Evolutionary conservation across 75 land plant genomes (phyloP).

Genomic region (Isoetes taiwanensis): DNA sequence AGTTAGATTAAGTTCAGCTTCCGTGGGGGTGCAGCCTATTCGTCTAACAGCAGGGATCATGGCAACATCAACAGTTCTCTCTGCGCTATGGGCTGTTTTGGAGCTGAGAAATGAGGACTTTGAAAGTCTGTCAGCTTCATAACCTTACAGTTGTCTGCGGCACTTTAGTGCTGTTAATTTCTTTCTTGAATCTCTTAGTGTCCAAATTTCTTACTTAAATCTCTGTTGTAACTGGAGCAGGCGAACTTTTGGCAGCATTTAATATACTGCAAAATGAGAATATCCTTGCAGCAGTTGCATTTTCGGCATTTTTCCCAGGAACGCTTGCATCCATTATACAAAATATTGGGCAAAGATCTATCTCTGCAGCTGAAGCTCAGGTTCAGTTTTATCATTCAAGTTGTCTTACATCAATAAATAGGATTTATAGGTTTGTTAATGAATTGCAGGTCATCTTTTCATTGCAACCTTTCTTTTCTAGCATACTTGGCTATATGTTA

Average conservation of each 20-base stretch:
- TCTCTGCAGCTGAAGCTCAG: slow-evolving; percentile 24
- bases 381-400: no score
- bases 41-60: slow-evolving; percentile 13
- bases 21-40: slow-evolving; percentile 7
- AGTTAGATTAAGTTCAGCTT: slow-evolving; percentile 15
- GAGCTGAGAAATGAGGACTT: background rate
- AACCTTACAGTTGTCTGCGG: background rate
- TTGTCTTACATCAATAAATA: no score
- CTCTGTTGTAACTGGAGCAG: background rate
- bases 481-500: no score
- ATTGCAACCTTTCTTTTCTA: no score
- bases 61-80: slow-evolving; percentile 5
- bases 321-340: slow-evolving; percentile 18
- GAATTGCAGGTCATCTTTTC: no score
- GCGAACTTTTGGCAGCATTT: slow-evolving; percentile 10
- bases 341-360: slow-evolving; percentile 12
- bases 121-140: background rate
- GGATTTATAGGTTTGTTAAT: no score
- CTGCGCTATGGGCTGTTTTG: slow-evolving; percentile 10
- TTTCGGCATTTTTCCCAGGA: slow-evolving; percentile 17
- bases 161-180: background rate
- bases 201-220: background rate
- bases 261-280: slow-evolving; percentile 1
- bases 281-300: slow-evolving; percentile 6
- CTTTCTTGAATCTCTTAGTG: background rate